Base-by-base conservation (phyloP, 768 basidiomycete genomes). In the Leccinum incarnatum region DNA sequence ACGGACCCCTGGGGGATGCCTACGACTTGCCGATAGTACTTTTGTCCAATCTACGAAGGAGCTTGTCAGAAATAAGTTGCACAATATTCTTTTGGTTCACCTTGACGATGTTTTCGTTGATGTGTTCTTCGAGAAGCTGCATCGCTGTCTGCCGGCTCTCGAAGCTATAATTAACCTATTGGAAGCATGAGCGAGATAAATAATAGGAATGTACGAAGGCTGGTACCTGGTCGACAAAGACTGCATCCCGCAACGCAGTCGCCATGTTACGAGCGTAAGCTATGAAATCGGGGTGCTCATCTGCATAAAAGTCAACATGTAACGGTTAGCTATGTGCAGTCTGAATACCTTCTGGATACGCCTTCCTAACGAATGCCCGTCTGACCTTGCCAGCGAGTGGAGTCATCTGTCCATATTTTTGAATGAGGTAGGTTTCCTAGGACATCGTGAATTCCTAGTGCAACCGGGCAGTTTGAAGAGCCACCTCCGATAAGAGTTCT, bases 1-100 rank as follows among this genome's bases (percentile, higher is more conserved):
- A 95, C 85, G 2, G 95, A 98, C 21, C 97, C 97, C 72, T 99
- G 97, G 1, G 97, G 96, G 23, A 99, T 99, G 2, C 97, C 97
- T 29, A 92, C 83, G n/a, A 81, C 83, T 72, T 99, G 97, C 12
- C 89, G 85, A 69, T 89, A 96, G 67, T 88, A 93, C 45, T 82
- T 74, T n/a, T 75, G 65, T 1, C 90, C 91, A 54, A 97, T 94
- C 93, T 96, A 62, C 21, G 37, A 47, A 7, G 32, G 12, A 15
- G 34, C 25, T 40, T 32, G 34, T 60, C 46, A 46, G 40, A 59
- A 51, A 62, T 19, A 3, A 30, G 19, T 25, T 25, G 12, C 12
- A 9, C 21, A 34, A 49, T 4, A 5, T 29, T 17, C 21, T 27
- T 19, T 51, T 27, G 48, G 58, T 14, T 12, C 59, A 87, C 94